phyloP scores from a whole-genome alignment of 768 basidiomycete species.

The Butyriboletus loyo region DNA sequence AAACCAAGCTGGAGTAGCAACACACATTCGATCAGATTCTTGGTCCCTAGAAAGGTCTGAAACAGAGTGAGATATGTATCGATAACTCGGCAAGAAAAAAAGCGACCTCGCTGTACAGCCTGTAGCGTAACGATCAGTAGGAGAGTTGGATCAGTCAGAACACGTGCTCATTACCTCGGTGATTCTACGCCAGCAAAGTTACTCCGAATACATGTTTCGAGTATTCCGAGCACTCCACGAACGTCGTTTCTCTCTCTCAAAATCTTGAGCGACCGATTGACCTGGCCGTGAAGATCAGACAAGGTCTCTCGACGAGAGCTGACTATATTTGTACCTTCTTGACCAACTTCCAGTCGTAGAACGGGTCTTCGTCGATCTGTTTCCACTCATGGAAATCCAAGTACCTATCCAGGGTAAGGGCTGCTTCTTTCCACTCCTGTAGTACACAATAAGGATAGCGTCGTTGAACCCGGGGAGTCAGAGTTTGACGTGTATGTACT shows the following conservation, averaged over 20 bases:
- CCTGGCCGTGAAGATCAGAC: slow-evolving; percentile 37
- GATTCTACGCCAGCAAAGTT: slow-evolving; percentile 96
- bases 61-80: slow-evolving; percentile 12
- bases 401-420: slow-evolving; percentile 73
- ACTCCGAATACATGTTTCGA: slow-evolving; percentile 85
- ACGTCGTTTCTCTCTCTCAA: slow-evolving; percentile 77
- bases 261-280: slow-evolving; percentile 67
- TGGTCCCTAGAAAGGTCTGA: slow-evolving; percentile 90
- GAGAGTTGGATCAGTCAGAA: neutral
- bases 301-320: too few relatives aligned
- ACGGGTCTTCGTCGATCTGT: slow-evolving; percentile 77
- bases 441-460: neutral
- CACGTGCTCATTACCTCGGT: slow-evolving; percentile 45
- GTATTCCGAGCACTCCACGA: slow-evolving; percentile 80
- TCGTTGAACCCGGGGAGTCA: neutral
- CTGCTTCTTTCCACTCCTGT: slow-evolving; percentile 87
- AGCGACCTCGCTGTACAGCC: slow-evolving; percentile 82
- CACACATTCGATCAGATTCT: slow-evolving; percentile 82
- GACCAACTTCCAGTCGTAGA: slow-evolving; percentile 89
- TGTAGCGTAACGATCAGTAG: slow-evolving; percentile 27
- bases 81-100: neutral
- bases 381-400: slow-evolving; percentile 93
- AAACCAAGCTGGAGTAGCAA: neutral
- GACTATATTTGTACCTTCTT: slow-evolving; percentile 49
- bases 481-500: slow-evolving; percentile 5